Conservation (phyloP, 2,329 filamentous ascomycete species). For the Cladophialophora psammophila region DNA sequence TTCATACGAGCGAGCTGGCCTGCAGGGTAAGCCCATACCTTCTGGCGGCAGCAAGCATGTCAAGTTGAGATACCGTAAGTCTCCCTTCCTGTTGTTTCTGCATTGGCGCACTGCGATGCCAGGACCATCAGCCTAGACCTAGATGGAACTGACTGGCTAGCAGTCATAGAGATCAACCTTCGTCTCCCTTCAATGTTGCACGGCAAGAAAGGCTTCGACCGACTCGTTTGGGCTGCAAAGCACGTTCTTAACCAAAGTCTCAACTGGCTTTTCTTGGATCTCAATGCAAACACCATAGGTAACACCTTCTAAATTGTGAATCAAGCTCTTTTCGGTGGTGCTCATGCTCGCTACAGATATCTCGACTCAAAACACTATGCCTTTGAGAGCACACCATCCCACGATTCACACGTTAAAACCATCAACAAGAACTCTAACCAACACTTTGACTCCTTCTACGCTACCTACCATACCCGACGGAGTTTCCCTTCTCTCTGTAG, state of each 20-base stretch:
- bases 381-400: slow-evolving; percentile 44
- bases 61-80: slow-evolving; percentile 75
- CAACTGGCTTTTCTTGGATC: slow-evolving; percentile 32
- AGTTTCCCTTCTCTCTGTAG: slow-evolving; percentile 42
- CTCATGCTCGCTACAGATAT: neutral
- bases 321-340: neutral
- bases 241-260: slow-evolving; percentile 70
- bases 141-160: neutral
- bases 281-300: slow-evolving; percentile 5
- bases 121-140: neutral
- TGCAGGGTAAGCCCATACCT: slow-evolving; percentile 71
- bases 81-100: slow-evolving; percentile 1
- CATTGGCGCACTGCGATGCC: neutral
- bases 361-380: neutral
- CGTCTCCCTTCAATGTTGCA: slow-evolving; percentile 76
- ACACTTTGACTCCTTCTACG: slow-evolving; percentile 38
- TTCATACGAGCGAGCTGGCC: slow-evolving; percentile 80
- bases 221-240: slow-evolving; percentile 77
- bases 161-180: slow-evolving; percentile 80
- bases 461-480: neutral
- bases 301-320: neutral
- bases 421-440: slow-evolving; percentile 38
- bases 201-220: slow-evolving; percentile 82
- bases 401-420: slow-evolving; percentile 46
- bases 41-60: slow-evolving; percentile 67